Conservation (phyloP, 371 early-diverging fungal species). For the Smittium culicis region DNA sequence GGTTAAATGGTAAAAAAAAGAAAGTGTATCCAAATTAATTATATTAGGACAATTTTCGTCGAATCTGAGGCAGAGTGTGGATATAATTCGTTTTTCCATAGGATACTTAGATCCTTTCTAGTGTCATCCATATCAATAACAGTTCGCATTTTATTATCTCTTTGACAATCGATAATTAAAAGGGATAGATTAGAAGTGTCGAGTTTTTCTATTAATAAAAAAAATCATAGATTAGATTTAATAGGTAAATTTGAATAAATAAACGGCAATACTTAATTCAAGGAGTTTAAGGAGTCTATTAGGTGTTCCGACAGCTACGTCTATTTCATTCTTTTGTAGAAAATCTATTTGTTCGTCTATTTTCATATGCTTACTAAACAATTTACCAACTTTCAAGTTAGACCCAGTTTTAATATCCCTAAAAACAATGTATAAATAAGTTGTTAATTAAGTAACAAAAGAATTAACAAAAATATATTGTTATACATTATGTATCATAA, state of each 20-base stretch:
- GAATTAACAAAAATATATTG: no score
- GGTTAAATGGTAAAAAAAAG: not conserved
- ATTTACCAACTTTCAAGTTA: constrained; percentile 42
- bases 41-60: not conserved
- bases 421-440: no score
- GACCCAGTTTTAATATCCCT: not conserved
- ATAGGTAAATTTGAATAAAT: not conserved
- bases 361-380: constrained; percentile 78
- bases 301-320: constrained; percentile 71
- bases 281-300: constrained; percentile 57
- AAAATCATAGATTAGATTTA: no score
- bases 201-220: constrained; percentile 19
- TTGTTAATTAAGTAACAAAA: no score
- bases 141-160: constrained; percentile 59
- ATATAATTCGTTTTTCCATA: constrained; percentile 27
- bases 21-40: not conserved
- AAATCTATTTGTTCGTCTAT: constrained; percentile 51
- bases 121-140: constrained; percentile 62
- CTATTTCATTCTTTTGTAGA: constrained; percentile 42
- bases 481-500: no score
- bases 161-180: constrained; percentile 55
- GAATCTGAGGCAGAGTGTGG: not conserved
- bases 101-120: constrained; percentile 44
- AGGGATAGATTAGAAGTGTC: constrained; percentile 39
- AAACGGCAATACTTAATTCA: constrained; percentile 20